Conservation (phyloP, 805 yeast genomes). For the Candida tammaniensis region DNA sequence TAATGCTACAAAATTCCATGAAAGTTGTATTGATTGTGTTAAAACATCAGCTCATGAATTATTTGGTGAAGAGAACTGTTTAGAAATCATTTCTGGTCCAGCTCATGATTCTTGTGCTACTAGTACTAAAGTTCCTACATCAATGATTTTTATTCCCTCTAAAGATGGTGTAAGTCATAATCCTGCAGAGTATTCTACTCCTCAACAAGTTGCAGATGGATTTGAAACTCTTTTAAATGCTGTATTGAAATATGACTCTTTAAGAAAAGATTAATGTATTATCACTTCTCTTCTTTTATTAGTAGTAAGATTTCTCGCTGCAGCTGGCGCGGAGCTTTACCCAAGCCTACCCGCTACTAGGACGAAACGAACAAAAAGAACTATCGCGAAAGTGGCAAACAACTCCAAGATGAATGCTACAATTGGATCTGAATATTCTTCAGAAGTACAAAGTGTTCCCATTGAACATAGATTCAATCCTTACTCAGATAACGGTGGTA, state of each 20-base stretch:
- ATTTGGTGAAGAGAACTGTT: constrained; percentile 42
- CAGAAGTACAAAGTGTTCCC: constrained; percentile 54
- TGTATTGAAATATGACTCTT: constrained; percentile 30
- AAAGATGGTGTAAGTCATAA: constrained; percentile 44
- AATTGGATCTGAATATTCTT: constrained; percentile 65
- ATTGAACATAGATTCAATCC: constrained; percentile 93
- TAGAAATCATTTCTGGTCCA: constrained; percentile 62
- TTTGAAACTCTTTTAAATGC: constrained; percentile 52
- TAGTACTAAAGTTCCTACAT: constrained; percentile 56
- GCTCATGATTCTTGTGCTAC: constrained; percentile 73
- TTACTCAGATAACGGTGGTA: constrained; percentile 94
- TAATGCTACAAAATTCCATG: constrained; percentile 56
- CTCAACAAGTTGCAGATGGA: constrained; percentile 63
- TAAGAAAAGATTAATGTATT: constrained; percentile 9
- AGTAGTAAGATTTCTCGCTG: no score
- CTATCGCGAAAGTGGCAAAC: constrained; percentile 9
- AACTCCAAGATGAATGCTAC: constrained; percentile 12
- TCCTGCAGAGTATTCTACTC: constrained; percentile 62
- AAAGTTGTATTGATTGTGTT: constrained; percentile 51
- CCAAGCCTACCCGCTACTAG: no score
- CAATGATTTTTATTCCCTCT: constrained; percentile 69
- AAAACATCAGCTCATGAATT: constrained; percentile 49
- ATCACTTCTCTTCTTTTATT: no score
- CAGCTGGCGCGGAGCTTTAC: no score
- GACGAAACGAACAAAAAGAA: no score